These are phyloP conservation scores for Solanum pimpinellifolium DNA, from an alignment of 257 asterid species.

Conservation along the genomic window DNA sequence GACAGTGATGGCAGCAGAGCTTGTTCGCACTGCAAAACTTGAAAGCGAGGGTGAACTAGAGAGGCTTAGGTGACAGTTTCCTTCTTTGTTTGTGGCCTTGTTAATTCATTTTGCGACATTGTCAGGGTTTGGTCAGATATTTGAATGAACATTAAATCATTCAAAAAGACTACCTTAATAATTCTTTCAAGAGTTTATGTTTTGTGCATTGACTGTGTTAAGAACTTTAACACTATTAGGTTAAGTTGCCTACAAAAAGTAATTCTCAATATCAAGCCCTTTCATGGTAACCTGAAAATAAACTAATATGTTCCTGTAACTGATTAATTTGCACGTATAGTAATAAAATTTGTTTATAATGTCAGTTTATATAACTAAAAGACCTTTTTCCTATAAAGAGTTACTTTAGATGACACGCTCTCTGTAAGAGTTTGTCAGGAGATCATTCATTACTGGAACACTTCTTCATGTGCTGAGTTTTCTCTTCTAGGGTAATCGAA, in stretches of 20 bases:
- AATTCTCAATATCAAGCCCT: not conserved
- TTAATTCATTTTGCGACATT: not conserved
- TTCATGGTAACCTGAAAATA: not conserved
- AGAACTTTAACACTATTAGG: not conserved
- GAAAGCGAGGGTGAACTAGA: slow-evolving; percentile 59
- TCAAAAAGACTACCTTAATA: not conserved
- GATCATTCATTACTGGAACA: not conserved
- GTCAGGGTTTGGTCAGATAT: not conserved
- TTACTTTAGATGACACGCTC: not conserved
- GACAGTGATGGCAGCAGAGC: slow-evolving; percentile 98
- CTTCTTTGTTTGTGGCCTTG: not conserved
- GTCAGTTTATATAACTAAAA: not conserved
- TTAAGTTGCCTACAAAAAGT: not conserved
- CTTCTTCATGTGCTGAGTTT: not conserved
- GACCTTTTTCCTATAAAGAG: not conserved
- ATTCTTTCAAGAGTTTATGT: not conserved
- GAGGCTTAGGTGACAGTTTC: slow-evolving; percentile 59
- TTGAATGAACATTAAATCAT: not conserved
- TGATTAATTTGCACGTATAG: not conserved
- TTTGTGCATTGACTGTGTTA: not conserved
- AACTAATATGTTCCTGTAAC: not conserved
- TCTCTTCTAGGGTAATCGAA: not conserved
- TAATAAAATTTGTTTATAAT: not conserved
- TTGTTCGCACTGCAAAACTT: slow-evolving; percentile 55
- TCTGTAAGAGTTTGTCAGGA: not conserved